Base-by-base conservation (phyloP, 2,329 filamentous ascomycete genomes). In the Colletotrichum echinochloae region DNA sequence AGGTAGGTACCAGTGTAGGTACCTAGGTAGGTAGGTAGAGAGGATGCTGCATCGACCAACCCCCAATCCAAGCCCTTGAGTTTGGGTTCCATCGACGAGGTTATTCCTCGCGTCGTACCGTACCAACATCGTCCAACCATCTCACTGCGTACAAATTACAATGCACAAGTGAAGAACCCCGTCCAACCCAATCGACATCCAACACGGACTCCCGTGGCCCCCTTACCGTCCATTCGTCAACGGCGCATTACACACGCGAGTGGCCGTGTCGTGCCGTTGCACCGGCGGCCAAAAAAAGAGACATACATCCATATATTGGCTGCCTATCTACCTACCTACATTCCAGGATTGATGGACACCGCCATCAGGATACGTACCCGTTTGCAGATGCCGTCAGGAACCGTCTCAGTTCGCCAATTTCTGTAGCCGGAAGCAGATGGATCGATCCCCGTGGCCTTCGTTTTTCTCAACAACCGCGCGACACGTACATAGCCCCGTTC, bases 151-250 rank as follows among this genome's bases (percentile, higher is more conserved):
- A 52, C 33, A 62, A 62, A n/a, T 41, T 54, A 20, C 14, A 23
- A 52, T 16, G 26, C 23, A 52, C 33, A 62, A 62, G 35, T 20
- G 23, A 62, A 52, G 30, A 28, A 37, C 52, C 33, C 39, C 12
- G 6, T 37, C 9, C 26, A 44, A 51, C 20, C 60, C 48, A 54
- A 54, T 62, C 48, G 60, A 52, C 60, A 2, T 44, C 35, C 48
- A 41, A 62, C 60, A 62, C 60, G 33, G 48, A 28, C 60, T 44
- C 48, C 60, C 48, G 48, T 54, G 60, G 48, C 48, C 16, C 51
- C 33, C 20, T 41, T 41, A 48, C 26, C 41, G 23, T 61, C 66
- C 63, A 70, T 67, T 70, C 64, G 64, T 61, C 57, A 70, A 52
- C 51, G 64, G 44, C 51, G 16, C 39, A 52, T 30, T 39, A 16